Evolutionary conservation across 2,329 filamentous ascomycete species (phyloP), one percentile per base, ranked within the genome.

Genomic region (Fusarium duplospermum): DNA sequence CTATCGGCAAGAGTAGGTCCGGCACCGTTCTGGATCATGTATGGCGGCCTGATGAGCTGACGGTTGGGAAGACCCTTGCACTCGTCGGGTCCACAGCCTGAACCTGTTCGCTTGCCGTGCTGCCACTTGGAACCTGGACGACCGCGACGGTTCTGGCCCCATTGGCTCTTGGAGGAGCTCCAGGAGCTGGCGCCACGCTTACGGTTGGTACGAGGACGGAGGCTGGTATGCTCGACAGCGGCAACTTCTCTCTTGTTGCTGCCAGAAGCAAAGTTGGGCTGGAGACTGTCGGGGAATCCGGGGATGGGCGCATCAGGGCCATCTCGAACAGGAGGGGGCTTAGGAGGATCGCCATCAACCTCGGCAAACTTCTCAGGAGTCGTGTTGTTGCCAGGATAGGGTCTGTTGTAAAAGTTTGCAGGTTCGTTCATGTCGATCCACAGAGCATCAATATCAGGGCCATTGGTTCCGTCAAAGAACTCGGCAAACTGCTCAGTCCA

Each of bases 381-480:
- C 1, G 75, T 79, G 61, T 84, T 82, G 36, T 85, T 91, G 72
- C 54, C 84, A 78, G 75, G 75, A 27, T 78, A 78, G 8, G 76
- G 76, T 7, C 76, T 69, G 62, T 78, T 75, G 75, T 77, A 82
- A 59, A 82, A 82, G 74, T 81, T 82, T 27, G 79, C 73, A 0
- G 80, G 79, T 27, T 82, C 80, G 86, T 89, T 86, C 89, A 91
- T 91, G 77, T 94, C 92, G 66, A 93, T 93, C 92, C 93, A 95
- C 2, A 95, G 83, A 2, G 88, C 93, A 71, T 95, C 93, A 58
- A 95, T 92, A 73, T 95, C 89, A 6, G 95, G 86, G 14, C 93
- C 93, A 2, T 83, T 86, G 0, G 89, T 83, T 0, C 89, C 83
- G 66, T 87, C 82, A 81, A 95, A 94, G 84, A 93, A 94, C 0